Evolutionary conservation across 257 asterid genomes (phyloP), one percentile per base, ranked within the genome.

Genomic region (Striga asiatica): DNA sequence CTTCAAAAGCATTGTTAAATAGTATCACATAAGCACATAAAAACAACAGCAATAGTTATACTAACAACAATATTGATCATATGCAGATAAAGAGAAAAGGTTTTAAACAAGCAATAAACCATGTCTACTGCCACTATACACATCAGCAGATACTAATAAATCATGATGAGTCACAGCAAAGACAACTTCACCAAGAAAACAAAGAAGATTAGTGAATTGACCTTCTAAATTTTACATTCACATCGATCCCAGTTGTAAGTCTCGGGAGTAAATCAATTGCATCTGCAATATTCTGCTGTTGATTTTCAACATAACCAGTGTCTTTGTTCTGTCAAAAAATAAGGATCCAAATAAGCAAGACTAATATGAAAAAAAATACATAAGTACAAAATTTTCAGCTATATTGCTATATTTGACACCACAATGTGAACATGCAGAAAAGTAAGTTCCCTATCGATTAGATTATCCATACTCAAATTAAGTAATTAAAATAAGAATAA

Each of bases 261-360:
- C 97, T 81, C 61, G 98, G 98, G 65, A 92, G 97, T 81, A 84
- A 69, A 66, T 84, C 97, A 65, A 92, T 92, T 29, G 97, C 97
- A 77, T 88, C 97, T 8, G 91, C 70, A 61, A 92, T 84, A 72
- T 92, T 88, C 74, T 88, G 95, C 70, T 74, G 84, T 71, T 81
- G 97, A 76, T 92, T 92, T 71, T 88, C 84, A 57, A 76, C 77
- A 70, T 77, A 84, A 50, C 78, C 94, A 35, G 76, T 72, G 65
- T 84, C 95, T 76, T 77, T 86, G 78, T 77, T 71, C 98, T 88
- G 84, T 35, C 71, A 20, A 68, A 49, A n/a, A 53, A 62, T 43
- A 25, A 73, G 56, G 56, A 62, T 41, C 28, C 31, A 66, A 66
- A 57, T 38, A 25, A 35, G 27, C 66, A 66, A 66, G 54, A 21